Base-by-base conservation (phyloP, 2,329 filamentous ascomycete genomes). In the Fusarium stilboides region DNA sequence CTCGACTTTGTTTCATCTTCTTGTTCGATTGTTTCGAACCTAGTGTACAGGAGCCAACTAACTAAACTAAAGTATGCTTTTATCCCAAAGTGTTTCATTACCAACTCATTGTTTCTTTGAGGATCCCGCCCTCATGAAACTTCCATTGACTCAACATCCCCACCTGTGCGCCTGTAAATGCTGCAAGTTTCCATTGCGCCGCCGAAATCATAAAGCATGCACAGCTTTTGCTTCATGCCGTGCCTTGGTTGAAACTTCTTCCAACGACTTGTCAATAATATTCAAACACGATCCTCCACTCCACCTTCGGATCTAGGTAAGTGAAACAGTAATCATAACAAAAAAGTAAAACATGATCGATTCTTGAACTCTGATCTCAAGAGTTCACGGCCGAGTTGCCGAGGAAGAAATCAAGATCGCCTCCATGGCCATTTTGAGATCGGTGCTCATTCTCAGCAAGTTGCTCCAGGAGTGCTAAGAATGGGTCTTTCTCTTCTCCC, bases 351-450 rank as follows among this genome's bases (percentile, higher is more conserved):
- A 13, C 26, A 49, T n/a, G 19, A 14, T 7, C 28, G 19, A 28
- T 24, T 31, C 15, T 47, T 51, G 24, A 51, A 31, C 22, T 36
- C 6, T 20, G n/a, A 19, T 40, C 22, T 69, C 54, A 69, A 20
- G 63, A 57, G 44, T 50, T 70, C 28, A 50, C 47, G 7, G 60
- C 66, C 9, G 75, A 62, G 22, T 76, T 75, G 20, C 75, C 77
- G 28, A 94, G 80, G 75, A 94, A 94, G 79, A 93, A 94, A 77
- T 95, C 92, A 73, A 96, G 81, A 75, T 95, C 92, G 69, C 87
- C 91, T 14, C 91, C 91, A 12, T 89, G 87, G 0, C 90, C 92
- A 52, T 87, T 83, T 42, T 85, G 84, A 54, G 80, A 75, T 22
- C 77, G 77, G 55, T 92, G 87, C 78, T 95, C 92, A 73, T 93